Conservation (phyloP, 768 basidiomycete species). For the Suillus americanus region DNA sequence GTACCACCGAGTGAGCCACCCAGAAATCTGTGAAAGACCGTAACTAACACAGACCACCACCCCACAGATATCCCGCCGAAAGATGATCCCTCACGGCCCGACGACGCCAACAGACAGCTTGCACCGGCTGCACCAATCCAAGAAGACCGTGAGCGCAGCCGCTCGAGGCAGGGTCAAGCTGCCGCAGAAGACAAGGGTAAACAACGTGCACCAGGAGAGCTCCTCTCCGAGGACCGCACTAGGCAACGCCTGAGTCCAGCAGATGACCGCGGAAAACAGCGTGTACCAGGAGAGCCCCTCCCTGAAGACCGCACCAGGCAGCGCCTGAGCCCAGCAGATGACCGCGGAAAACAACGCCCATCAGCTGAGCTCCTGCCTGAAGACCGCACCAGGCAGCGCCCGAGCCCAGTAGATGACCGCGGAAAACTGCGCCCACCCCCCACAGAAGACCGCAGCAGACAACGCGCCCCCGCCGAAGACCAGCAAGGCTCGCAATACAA, state of each 20-base stretch:
- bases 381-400: background rate
- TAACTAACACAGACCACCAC: background rate
- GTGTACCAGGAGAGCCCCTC: background rate
- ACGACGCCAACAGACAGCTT: background rate
- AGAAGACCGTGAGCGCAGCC: background rate
- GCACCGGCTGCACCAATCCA: background rate
- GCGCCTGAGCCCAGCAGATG: background rate
- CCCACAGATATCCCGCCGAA: background rate
- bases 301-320: background rate
- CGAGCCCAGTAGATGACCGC: background rate
- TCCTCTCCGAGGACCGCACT: background rate
- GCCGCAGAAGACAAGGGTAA: background rate
- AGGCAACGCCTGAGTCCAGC: background rate
- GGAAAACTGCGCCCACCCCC: background rate
- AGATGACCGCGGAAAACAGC: conserved; percentile 1
- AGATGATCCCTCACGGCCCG: background rate
- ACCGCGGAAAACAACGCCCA: conserved; percentile 1
- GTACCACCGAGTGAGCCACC: background rate
- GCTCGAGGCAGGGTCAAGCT: background rate
- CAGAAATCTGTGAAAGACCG: background rate
- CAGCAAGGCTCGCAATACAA: background rate
- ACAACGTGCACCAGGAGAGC: background rate
- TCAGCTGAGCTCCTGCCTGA: background rate
- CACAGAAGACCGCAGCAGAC: background rate
- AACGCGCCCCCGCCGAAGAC: background rate